Conservation (phyloP, 176 grass and related monocot species). For the Panicum miliaceum region DNA sequence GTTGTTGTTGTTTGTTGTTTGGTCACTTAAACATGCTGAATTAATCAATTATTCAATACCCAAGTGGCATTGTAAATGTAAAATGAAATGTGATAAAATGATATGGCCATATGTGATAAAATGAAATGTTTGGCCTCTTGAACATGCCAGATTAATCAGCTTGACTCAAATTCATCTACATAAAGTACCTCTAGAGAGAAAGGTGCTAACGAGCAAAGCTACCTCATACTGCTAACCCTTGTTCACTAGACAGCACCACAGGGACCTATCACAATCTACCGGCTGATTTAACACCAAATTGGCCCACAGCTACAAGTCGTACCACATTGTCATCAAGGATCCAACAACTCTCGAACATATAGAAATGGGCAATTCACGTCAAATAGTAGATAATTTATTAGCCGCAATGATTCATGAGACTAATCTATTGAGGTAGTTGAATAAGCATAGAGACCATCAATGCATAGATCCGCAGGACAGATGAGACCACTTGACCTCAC, state of each 20-base stretch:
- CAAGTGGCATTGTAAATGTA: neutral
- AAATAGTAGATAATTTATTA: neutral
- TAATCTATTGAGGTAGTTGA: neutral
- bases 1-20: neutral
- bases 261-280: neutral
- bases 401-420: neutral
- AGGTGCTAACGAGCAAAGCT: constrained; percentile 2
- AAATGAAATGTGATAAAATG: constrained; percentile 9
- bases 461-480: neutral
- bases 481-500: constrained; percentile 38
- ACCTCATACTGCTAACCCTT: neutral
- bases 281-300: constrained; percentile 14
- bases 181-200: constrained; percentile 11
- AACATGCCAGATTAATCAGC: neutral
- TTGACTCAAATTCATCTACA: neutral
- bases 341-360: neutral
- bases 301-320: neutral
- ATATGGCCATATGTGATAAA: neutral
- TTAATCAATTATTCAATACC: constrained; percentile 9
- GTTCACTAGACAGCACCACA: constrained; percentile 14
- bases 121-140: neutral
- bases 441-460: neutral
- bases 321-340: constrained; percentile 22
- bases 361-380: neutral
- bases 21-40: constrained; percentile 8